A percentile compares a stretch with the other conserved stretches of the same genome.
Evolutionary conservation across 495 filamentous ascomycete species (phyloP).

Genomic region (Ramalina intermedia): DNA sequence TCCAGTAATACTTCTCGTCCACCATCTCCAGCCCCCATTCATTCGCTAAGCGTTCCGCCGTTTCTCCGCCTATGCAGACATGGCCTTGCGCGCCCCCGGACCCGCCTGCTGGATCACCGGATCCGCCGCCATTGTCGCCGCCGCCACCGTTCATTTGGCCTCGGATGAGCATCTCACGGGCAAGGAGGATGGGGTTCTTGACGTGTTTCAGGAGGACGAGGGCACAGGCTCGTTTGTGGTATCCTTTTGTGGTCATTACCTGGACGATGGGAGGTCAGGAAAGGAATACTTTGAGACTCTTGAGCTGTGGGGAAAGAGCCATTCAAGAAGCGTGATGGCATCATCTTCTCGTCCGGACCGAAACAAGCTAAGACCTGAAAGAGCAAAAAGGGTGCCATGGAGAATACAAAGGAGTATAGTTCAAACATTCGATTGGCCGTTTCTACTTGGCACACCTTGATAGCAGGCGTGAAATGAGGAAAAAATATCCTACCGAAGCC

Average conservation of each 20-base stretch:
- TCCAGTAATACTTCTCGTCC: constrained; percentile 62
- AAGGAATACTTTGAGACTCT: neutral
- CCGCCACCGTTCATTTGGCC: constrained; percentile 24
- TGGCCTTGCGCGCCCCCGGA: constrained; percentile 46
- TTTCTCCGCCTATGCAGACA: constrained; percentile 27
- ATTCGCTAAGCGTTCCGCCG: constrained; percentile 53
- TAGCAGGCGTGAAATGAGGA: neutral
- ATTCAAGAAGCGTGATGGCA: no score
- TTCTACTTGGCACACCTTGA: neutral
- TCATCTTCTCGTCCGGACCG: no score
- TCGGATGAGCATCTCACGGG: constrained; percentile 52
- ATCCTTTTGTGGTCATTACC: constrained; percentile 62
- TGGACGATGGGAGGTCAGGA: neutral
- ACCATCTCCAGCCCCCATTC: constrained; percentile 66
- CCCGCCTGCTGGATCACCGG: constrained; percentile 49
- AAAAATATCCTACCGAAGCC: constrained; percentile 33
- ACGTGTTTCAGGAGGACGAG: constrained; percentile 57
- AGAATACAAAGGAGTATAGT: no score
- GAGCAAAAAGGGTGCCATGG: no score
- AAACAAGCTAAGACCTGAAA: no score
- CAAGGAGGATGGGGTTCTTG: constrained; percentile 67
- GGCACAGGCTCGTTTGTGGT: constrained; percentile 60
- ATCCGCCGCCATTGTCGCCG: constrained; percentile 46
- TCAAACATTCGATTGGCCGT: no score
- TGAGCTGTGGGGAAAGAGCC: no score